Conservation (phyloP, 805 yeast genomes). For the Candida coleopterorum region DNA sequence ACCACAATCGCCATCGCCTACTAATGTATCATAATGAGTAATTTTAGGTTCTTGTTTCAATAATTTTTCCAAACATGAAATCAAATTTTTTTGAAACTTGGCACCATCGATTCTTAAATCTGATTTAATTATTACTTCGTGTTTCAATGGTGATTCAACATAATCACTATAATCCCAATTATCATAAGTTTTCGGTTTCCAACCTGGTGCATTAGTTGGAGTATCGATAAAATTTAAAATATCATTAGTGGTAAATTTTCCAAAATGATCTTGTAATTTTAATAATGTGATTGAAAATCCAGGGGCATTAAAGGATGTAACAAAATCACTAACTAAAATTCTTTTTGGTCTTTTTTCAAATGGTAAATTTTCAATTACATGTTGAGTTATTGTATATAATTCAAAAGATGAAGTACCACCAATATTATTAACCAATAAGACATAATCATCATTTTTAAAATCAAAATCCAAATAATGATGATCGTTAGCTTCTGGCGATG, state of each 20-base stretch:
- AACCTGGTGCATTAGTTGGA: slow-evolving; percentile 77
- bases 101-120: slow-evolving; percentile 24
- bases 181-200: slow-evolving; percentile 50
- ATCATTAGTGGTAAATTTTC: slow-evolving; percentile 20
- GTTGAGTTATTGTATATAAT: slow-evolving; percentile 64
- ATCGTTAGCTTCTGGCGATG: slow-evolving; percentile 63
- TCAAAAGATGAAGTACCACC: slow-evolving; percentile 89
- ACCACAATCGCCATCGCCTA: slow-evolving; percentile 98
- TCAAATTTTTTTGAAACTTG: slow-evolving; percentile 49
- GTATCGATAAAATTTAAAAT: slow-evolving; percentile 57
- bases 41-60: slow-evolving; percentile 63
- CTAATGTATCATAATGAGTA: slow-evolving; percentile 79
- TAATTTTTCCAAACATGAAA: slow-evolving; percentile 33
- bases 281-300: slow-evolving; percentile 85
- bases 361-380: slow-evolving; percentile 49
- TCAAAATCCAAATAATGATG: slow-evolving; percentile 75
- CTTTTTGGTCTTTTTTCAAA: slow-evolving; percentile 60
- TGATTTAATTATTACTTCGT: slow-evolving; percentile 22
- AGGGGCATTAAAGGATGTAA: slow-evolving; percentile 87
- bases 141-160: slow-evolving; percentile 27
- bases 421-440: slow-evolving; percentile 72
- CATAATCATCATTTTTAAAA: slow-evolving; percentile 55
- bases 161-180: slow-evolving; percentile 22
- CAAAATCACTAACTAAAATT: slow-evolving; percentile 70
- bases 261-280: slow-evolving; percentile 53